Base-by-base conservation (phyloP, 2,329 filamentous ascomycete genomes). In the Botrytis deweyae region DNA sequence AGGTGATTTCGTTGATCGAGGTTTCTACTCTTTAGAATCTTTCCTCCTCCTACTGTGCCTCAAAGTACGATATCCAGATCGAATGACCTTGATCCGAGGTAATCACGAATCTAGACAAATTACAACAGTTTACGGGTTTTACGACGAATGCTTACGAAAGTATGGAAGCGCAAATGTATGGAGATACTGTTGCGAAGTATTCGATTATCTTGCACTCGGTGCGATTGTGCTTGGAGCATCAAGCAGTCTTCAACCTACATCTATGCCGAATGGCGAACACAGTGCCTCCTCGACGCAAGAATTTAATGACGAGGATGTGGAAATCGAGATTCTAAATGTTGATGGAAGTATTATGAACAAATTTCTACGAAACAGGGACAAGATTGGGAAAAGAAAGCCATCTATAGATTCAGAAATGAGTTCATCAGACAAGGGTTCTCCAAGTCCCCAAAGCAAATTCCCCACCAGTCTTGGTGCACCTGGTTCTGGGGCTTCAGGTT, bases 81-180 rank as follows among this genome's bases (percentile, higher is more conserved):
- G 96, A 78, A 98, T 98, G 86, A 98, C 96, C 6, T 88, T 98
- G 61, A 97, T 98, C 80, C 89, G 95, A 76, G 95, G 95, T 77
- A 97, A 97, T 82, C 94, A 97, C 85, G 95, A 98, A 84, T 98
- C 95, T 63, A 90, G 95, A 74, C 95, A 98, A 83, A 98, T 98
- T 77, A 98, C 95, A 36, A 97, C 94, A 8, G 95, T 98, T 22
- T 98, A 98, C 82, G 95, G 95, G 76, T 98, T 98, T 85, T 98
- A 98, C 85, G 95, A 98, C 81, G 95, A 98, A 84, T 98, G 95
- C 80, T 87, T 98, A 76, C 88, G 95, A 72, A 98, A 98, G 84
- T 98, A 98, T 81, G 95, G 95, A 75, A 97, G 92, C 81, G 95
- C 95, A 55, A 98, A 98, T 79, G 95, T 98, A 1, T 98, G 95